Percentiles rank a stretch among this genome's conserved stretches.
Evolutionary conservation across 2,329 filamentous ascomycete genomes (phyloP).

Genomic region (Ambrosiella xylebori): DNA sequence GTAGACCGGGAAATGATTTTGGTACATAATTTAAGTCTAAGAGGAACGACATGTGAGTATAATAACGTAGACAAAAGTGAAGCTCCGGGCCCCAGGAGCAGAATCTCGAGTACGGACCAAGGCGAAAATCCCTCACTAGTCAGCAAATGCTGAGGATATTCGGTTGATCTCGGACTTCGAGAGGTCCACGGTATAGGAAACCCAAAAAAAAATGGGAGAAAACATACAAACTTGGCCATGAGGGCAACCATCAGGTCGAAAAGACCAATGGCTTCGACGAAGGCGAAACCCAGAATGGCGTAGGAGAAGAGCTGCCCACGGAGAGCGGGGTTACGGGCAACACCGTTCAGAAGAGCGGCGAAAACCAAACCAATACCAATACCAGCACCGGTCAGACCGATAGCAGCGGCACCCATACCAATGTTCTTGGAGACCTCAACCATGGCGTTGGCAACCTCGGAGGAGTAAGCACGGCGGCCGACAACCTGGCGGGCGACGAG

Average conservation of each 20-base stretch:
- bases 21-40: conserved; percentile 14
- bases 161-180: neutral
- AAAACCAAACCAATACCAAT: conserved; percentile 93
- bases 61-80: too few species aligned
- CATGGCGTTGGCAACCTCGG: conserved; percentile 75
- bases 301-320: conserved; percentile 92
- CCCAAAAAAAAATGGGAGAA: neutral
- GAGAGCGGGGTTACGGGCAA: conserved; percentile 87
- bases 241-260: conserved; percentile 85
- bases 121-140: neutral
- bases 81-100: neutral
- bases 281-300: conserved; percentile 89
- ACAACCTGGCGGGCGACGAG: conserved; percentile 25
- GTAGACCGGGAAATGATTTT: conserved; percentile 14
- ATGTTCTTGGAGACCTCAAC: conserved; percentile 84
- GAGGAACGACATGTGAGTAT: neutral
- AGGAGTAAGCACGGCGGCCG: conserved; percentile 63
- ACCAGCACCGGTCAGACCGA: conserved; percentile 83
- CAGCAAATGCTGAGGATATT: neutral
- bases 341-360: conserved; percentile 72
- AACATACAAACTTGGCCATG: conserved; percentile 75
- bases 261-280: conserved; percentile 82
- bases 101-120: neutral
- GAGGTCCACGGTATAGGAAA: neutral
- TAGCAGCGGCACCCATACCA: conserved; percentile 76